Conservation (phyloP, 768 basidiomycete species). For the Udeniomyces megalosporus region DNA sequence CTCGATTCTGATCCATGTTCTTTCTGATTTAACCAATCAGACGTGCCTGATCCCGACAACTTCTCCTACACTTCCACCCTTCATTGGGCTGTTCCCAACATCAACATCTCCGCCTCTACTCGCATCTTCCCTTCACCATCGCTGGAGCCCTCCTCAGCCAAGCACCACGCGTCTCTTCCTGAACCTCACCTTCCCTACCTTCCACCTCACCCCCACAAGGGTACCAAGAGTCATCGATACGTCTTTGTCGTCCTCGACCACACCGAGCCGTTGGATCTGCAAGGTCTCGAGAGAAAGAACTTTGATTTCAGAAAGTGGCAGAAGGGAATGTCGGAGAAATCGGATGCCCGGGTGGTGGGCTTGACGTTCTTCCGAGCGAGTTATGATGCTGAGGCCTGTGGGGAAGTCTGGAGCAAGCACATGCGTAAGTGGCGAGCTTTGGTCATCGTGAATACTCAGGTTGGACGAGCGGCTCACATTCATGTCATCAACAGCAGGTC, state of each 20-base stretch:
- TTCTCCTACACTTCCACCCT: constrained; percentile 54
- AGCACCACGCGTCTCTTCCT: constrained; percentile 15
- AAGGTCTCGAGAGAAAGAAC: neutral
- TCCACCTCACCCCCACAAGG: constrained; percentile 80
- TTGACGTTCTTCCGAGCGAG: constrained; percentile 4
- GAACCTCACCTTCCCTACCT: constrained; percentile 40
- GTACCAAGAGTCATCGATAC: constrained; percentile 71
- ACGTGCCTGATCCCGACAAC: constrained; percentile 60
- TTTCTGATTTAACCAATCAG: constrained; percentile 30
- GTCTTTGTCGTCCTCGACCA: constrained; percentile 60
- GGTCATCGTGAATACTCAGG: too few species aligned
- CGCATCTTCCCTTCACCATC: constrained; percentile 30
- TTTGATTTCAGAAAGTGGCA: neutral
- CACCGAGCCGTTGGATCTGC: neutral
- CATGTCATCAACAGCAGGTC: too few species aligned
- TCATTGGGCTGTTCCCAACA: constrained; percentile 83
- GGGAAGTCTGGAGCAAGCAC: constrained; percentile 12
- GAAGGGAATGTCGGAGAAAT: neutral
- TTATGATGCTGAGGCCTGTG: constrained; percentile 3
- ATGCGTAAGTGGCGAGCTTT: constrained; percentile 4
- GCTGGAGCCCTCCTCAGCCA: constrained; percentile 12
- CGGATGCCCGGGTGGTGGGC: neutral
- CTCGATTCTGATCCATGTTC: too few species aligned
- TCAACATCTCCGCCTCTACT: constrained; percentile 43
- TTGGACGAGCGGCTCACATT: too few species aligned